phyloP scores from a whole-genome alignment of 305 asterid genomes.

The Fraxinus sp. region DNA sequence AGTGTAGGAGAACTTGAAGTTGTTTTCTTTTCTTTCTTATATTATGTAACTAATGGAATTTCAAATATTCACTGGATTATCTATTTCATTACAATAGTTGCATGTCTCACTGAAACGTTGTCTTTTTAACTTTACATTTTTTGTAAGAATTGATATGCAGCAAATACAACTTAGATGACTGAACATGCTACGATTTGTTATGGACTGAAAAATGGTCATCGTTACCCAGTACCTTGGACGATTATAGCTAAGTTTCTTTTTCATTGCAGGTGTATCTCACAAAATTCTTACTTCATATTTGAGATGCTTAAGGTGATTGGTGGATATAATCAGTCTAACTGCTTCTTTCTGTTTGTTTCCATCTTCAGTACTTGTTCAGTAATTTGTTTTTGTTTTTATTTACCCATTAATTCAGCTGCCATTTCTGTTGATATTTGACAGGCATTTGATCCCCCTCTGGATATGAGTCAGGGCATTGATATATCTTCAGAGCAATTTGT shows the following conservation, averaged over 20 bases:
- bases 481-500: slow-evolving; percentile 41
- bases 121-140: background rate
- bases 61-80: background rate
- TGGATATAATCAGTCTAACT: slow-evolving; percentile 16
- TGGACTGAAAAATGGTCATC: background rate
- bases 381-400: background rate
- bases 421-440: slow-evolving; percentile 36
- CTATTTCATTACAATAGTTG: background rate
- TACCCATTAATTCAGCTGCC: slow-evolving; percentile 10
- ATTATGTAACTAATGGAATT: background rate
- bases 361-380: background rate
- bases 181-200: background rate
- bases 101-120: background rate
- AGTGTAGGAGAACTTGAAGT: background rate
- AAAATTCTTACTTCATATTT: slow-evolving; percentile 85
- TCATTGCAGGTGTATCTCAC: slow-evolving; percentile 76
- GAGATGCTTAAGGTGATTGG: slow-evolving; percentile 91
- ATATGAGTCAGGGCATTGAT: slow-evolving; percentile 61
- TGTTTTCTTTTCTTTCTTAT: background rate
- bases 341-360: slow-evolving; percentile 14
- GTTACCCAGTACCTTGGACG: slow-evolving; percentile 14
- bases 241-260: slow-evolving; percentile 24
- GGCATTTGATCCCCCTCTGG: slow-evolving; percentile 96
- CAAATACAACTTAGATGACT: background rate
- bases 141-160: background rate